phyloP scores from a whole-genome alignment of 2,329 filamentous ascomycete genomes.

The Botrytis galanthina region DNA sequence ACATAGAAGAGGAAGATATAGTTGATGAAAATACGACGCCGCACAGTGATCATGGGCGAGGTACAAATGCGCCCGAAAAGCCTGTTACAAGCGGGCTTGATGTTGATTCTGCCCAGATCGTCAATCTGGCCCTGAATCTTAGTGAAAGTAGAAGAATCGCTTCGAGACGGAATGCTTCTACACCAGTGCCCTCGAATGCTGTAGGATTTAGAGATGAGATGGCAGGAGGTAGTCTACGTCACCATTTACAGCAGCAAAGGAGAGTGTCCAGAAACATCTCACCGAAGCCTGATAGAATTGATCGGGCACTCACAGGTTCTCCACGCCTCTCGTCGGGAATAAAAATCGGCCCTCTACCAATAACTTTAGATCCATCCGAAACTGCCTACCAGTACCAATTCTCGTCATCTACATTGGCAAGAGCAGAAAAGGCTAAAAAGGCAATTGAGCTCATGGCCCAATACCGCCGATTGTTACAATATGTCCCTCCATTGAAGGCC shows the following conservation, averaged over 20 bases:
- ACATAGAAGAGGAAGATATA: conserved; percentile 6
- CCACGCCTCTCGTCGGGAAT: conserved; percentile 45
- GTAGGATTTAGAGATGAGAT: conserved; percentile 44
- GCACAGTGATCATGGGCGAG: conserved; percentile 11
- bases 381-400: conserved; percentile 61
- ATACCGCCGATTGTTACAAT: conserved; percentile 76
- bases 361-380: conserved; percentile 48
- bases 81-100: conserved; percentile 47
- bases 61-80: conserved; percentile 15
- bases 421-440: conserved; percentile 80
- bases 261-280: conserved; percentile 60
- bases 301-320: conserved; percentile 33
- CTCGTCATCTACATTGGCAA: conserved; percentile 74
- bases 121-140: conserved; percentile 85
- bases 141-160: conserved; percentile 75
- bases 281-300: conserved; percentile 50
- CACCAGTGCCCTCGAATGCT: conserved; percentile 47
- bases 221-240: conserved; percentile 58
- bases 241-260: conserved; percentile 71
- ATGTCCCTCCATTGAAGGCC: conserved; percentile 70
- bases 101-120: conserved; percentile 82
- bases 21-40: conserved; percentile 12
- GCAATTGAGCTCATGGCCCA: conserved; percentile 84
- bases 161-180: conserved; percentile 52
- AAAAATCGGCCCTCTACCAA: conserved; percentile 48